Conservation (phyloP, 2,329 filamentous ascomycete genomes). For the Fusarium tricinctum region DNA sequence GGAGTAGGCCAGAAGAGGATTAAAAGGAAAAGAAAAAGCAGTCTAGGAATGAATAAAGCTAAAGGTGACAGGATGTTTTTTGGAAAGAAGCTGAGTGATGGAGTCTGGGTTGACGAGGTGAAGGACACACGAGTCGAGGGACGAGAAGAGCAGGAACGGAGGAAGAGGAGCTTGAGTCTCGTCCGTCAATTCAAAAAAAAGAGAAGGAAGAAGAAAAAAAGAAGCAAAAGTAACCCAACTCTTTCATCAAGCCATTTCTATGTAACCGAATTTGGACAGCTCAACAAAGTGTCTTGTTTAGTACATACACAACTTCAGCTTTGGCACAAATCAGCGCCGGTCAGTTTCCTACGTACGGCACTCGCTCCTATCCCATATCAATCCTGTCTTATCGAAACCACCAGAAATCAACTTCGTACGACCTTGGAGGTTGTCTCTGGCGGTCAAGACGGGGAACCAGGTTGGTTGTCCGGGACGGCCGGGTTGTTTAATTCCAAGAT, state of each 20-base stretch:
- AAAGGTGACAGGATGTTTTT: constrained; percentile 20
- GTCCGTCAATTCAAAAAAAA: not conserved
- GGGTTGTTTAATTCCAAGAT: constrained; percentile 31
- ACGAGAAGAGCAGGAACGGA: constrained; percentile 27
- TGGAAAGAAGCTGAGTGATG: constrained; percentile 20
- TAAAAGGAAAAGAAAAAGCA: constrained; percentile 11
- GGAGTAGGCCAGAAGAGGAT: constrained; percentile 9
- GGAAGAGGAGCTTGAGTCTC: constrained; percentile 7
- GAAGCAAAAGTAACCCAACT: constrained; percentile 20
- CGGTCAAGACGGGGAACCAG: constrained; percentile 41
- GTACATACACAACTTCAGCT: constrained; percentile 17
- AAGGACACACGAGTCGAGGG: constrained; percentile 13
- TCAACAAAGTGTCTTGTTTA: constrained; percentile 25
- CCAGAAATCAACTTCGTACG: constrained; percentile 1
- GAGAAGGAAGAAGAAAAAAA: constrained; percentile 1
- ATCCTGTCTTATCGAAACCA: constrained; percentile 5
- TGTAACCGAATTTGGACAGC: constrained; percentile 42
- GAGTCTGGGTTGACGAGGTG: constrained; percentile 37
- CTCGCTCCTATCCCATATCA: constrained; percentile 6
- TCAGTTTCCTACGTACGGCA: not conserved
- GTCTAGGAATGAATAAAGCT: constrained; percentile 20
- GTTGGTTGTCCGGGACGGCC: constrained; percentile 27
- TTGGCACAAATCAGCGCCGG: constrained; percentile 4
- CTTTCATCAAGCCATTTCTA: constrained; percentile 39
- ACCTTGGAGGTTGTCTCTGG: constrained; percentile 31